Base-by-base conservation (phyloP, 257 asterid species). In the Fraxinus americana region DNA sequence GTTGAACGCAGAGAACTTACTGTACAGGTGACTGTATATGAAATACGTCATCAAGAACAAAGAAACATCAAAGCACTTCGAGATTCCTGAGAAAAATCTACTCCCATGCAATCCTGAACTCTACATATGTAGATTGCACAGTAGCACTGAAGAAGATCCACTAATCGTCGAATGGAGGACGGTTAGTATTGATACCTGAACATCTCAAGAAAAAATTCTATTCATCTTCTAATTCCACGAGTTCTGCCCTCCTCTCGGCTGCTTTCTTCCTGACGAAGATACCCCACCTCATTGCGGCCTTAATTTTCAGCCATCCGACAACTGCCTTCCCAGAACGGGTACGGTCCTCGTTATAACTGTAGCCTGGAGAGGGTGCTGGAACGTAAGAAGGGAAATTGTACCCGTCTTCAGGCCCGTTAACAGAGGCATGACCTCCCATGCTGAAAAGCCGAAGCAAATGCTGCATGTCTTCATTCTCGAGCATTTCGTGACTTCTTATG, bases 261-360 rank as follows among this genome's bases (percentile, higher is more conserved):
- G 98, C 98, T 84, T 96, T 96, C 87, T 92, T 93, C 89, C 99
- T 90, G 73, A 93, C 82, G 80, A 96, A 96, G 78, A 96, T 92
- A 19, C 96, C 99, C 99, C 99, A 96, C 82, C 98, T 92, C 99
- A 93, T 93, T 0, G 98, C 99, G 34, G 98, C 99, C 85, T 96
- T 96, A 30, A 93, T 96, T 92, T 93, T 96, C 59, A 93, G 88
- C 99, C 99, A 96, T 35, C 99, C 99, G 10, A 87, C 98, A 34
- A 91, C 97, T n/a, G 98, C 98, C 84, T 92, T 93, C 41, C 97
- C 97, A 0, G 98, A 76, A 36, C 94, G 94, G 21, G 85, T 23
- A 19, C 86, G 88, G 23, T 89, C 97, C 84, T 90, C 96, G 0
- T 86, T 89, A 70, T 69, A 90, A 23, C 81, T 35, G 69, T 88